Conservation (phyloP, 495 filamentous ascomycete genomes). For the Cercophora samala region DNA sequence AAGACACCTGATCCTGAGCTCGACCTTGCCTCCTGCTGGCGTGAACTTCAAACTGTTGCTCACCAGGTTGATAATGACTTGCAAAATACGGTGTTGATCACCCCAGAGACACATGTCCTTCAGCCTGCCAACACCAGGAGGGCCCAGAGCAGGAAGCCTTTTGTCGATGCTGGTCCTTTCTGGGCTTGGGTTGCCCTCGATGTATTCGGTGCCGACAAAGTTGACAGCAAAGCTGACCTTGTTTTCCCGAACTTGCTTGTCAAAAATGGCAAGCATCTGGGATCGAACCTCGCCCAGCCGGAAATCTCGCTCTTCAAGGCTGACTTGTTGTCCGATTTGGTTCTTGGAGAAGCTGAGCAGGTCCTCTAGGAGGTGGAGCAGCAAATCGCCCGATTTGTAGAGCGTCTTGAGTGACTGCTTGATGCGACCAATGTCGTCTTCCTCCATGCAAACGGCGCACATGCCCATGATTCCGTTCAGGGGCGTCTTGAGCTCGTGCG, state of each 20-base stretch:
- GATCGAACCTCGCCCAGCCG: conserved; percentile 71
- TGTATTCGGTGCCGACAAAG: conserved; percentile 53
- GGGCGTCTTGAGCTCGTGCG: conserved; percentile 89
- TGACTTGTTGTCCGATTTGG: conserved; percentile 76
- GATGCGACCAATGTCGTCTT: conserved; percentile 70
- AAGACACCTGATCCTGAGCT: conserved; percentile 68
- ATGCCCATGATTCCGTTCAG: conserved; percentile 92
- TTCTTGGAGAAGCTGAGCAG: conserved; percentile 90
- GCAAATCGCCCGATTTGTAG: conserved; percentile 84
- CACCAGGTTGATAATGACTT: conserved; percentile 89
- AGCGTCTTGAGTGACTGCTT: conserved; percentile 79
- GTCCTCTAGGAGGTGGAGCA: conserved; percentile 86
- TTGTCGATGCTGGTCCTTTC: conserved; percentile 37
- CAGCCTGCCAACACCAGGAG: conserved; percentile 58
- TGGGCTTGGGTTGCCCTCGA: conserved; percentile 33
- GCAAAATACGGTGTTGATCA: conserved; percentile 84
- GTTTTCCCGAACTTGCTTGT: conserved; percentile 79
- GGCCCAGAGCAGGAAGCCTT: conserved; percentile 51
- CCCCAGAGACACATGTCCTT: conserved; percentile 79
- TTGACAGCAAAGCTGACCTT: conserved; percentile 67
- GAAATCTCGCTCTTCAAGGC: conserved; percentile 82
- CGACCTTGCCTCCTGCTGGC: conserved; percentile 67
- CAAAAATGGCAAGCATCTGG: conserved; percentile 80
- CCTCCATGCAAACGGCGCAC: conserved; percentile 87
- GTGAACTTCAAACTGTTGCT: conserved; percentile 94